Evolutionary conservation across 768 basidiomycete species (phyloP).

Genomic region (Pluteus cervinus): DNA sequence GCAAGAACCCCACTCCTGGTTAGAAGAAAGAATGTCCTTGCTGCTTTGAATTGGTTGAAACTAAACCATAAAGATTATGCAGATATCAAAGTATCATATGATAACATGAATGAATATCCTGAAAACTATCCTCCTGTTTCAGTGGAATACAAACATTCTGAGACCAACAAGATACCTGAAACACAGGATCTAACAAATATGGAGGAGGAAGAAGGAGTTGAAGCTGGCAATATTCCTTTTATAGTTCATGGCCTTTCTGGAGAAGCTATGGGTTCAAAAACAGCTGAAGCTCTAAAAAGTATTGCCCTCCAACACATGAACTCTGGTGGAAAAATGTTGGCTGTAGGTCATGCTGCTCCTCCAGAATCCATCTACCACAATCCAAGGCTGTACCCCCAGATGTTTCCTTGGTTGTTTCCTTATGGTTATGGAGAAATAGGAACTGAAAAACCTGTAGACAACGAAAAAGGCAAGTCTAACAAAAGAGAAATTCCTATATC

Average conservation of each 20-base stretch:
- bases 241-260: constrained; percentile 17
- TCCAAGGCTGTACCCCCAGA: neutral
- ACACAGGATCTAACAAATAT: constrained; percentile 12
- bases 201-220: constrained; percentile 16
- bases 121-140: constrained; percentile 13
- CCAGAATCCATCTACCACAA: constrained; percentile 17
- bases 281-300: constrained; percentile 4
- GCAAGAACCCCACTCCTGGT: constrained; percentile 18
- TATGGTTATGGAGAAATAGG: too few species aligned
- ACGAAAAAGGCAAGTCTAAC: too few species aligned
- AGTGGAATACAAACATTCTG: constrained; percentile 8
- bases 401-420: too few species aligned
- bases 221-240: too few species aligned
- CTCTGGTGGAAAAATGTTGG: constrained; percentile 16
- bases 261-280: constrained; percentile 8
- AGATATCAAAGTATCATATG: constrained; percentile 15
- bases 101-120: constrained; percentile 12
- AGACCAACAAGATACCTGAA: constrained; percentile 8
- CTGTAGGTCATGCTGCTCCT: constrained; percentile 15
- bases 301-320: constrained; percentile 23
- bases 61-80: constrained; percentile 19
- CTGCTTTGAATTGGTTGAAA: constrained; percentile 20
- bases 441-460: too few species aligned
- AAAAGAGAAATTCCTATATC: constrained; percentile 8
- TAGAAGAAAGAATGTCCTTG: constrained; percentile 11